Conservation (phyloP, 179 eudicot genomes). For the Drosera spatulata region DNA sequence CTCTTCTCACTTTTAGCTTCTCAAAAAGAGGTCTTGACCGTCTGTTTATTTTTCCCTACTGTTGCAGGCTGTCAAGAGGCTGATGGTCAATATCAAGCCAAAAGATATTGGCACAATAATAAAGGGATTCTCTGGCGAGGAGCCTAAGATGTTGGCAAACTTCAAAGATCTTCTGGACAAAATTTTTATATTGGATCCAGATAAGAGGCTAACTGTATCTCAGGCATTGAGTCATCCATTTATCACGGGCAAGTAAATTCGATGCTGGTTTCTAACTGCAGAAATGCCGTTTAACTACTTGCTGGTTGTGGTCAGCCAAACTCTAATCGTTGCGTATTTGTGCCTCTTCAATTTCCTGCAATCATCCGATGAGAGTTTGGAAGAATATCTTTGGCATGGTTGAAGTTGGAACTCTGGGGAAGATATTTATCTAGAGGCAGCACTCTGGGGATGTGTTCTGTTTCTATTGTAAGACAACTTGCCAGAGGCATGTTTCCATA, state of each 20-base stretch:
- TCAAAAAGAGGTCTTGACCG: background rate
- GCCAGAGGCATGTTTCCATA: slow-evolving; percentile 61
- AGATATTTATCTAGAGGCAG: slow-evolving; percentile 40
- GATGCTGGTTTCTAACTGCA: slow-evolving; percentile 91
- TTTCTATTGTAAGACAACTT: slow-evolving; percentile 98
- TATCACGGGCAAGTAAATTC: slow-evolving; percentile 99
- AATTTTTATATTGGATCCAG: slow-evolving; percentile 84
- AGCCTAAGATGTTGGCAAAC: slow-evolving; percentile 89
- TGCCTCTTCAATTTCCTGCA: slow-evolving; percentile 52
- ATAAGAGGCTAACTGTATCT: slow-evolving; percentile 85
- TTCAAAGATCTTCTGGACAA: slow-evolving; percentile 89
- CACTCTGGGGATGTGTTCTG: slow-evolving; percentile 70
- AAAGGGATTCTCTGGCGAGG: slow-evolving; percentile 81
- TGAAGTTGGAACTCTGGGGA: slow-evolving; percentile 35
- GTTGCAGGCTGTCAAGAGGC: slow-evolving; percentile 66
- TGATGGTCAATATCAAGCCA: slow-evolving; percentile 75
- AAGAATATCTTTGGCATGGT: slow-evolving; percentile 38
- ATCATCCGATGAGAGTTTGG: slow-evolving; percentile 35
- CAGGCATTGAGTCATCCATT: slow-evolving; percentile 95
- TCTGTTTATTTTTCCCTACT: slow-evolving; percentile 3
- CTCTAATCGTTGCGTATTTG: slow-evolving; percentile 72
- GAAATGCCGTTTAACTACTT: slow-evolving; percentile 64
- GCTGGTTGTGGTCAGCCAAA: slow-evolving; percentile 36
- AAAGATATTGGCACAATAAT: slow-evolving; percentile 75
- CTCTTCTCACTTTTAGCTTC: background rate